Evolutionary conservation across 805 yeast genomes (phyloP).

Genomic region (Candida cerambycidarum): DNA sequence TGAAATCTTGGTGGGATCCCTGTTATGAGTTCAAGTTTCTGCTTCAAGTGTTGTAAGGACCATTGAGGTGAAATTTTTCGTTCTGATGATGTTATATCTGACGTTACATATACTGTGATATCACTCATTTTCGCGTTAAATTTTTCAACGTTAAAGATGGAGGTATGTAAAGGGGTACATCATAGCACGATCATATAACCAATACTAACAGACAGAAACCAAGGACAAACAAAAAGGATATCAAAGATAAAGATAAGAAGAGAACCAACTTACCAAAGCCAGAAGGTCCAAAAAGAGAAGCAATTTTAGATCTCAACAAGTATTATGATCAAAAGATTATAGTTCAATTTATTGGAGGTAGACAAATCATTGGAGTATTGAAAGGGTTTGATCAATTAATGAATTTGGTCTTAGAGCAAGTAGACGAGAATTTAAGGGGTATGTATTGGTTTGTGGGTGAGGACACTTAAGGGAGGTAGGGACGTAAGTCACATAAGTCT

Average conservation of each 20-base stretch:
- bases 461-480: too few species aligned
- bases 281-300: conserved; percentile 87
- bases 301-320: conserved; percentile 76
- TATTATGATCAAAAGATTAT: conserved; percentile 71
- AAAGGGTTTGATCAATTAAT: conserved; percentile 83
- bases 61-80: conserved; percentile 63
- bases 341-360: conserved; percentile 83
- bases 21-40: conserved; percentile 63
- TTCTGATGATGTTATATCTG: conserved; percentile 68
- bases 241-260: conserved; percentile 15
- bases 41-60: conserved; percentile 53
- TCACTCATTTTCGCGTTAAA: conserved; percentile 27
- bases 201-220: background rate
- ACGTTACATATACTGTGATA: conserved; percentile 57
- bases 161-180: too few species aligned
- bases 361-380: conserved; percentile 75
- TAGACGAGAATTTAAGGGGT: conserved; percentile 58
- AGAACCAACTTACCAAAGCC: conserved; percentile 25
- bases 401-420: conserved; percentile 75
- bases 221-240: conserved; percentile 1
- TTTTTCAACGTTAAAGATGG: conserved; percentile 2
- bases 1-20: conserved; percentile 69
- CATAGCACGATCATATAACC: too few species aligned
- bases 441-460: too few species aligned
- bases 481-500: too few species aligned